phyloP scores from a whole-genome alignment of 2,329 filamentous ascomycete species.

The Aspergillus unguis region DNA sequence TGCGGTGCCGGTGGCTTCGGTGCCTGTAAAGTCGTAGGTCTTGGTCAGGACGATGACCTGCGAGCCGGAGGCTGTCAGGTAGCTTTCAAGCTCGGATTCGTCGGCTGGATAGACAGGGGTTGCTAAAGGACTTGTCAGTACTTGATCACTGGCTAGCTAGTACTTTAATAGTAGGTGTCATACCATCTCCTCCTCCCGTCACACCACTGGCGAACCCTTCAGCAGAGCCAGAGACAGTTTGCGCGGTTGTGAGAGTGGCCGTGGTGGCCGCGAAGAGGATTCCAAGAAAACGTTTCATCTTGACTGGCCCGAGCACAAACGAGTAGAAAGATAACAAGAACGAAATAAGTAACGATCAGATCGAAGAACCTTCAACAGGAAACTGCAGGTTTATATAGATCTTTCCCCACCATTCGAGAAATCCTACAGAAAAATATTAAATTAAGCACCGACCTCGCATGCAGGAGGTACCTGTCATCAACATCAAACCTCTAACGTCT shows the following conservation, averaged over 20 bases:
- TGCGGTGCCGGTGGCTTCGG: constrained; percentile 19
- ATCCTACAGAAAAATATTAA: background rate
- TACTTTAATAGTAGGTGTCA: too few relatives aligned
- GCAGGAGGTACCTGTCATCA: background rate
- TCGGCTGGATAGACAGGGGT: constrained; percentile 50
- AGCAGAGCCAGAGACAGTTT: constrained; percentile 25
- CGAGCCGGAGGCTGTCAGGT: constrained; percentile 52
- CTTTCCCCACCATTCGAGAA: background rate
- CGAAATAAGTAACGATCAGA: too few relatives aligned
- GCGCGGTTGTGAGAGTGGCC: background rate
- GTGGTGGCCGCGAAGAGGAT: background rate
- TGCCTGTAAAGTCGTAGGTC: constrained; percentile 29
- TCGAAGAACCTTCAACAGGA: too few relatives aligned
- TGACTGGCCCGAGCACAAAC: background rate
- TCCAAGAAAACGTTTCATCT: background rate
- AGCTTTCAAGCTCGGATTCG: constrained; percentile 53
- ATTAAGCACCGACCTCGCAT: too few relatives aligned
- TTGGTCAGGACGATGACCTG: constrained; percentile 59
- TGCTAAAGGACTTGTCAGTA: constrained; percentile 25
- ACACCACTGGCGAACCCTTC: constrained; percentile 50
- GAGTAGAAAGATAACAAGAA: too few relatives aligned
- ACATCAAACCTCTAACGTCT: background rate
- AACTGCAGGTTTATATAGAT: background rate
- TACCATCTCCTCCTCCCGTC: constrained; percentile 53
- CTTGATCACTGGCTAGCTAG: too few relatives aligned